Base-by-base conservation (phyloP, 2,329 filamentous ascomycete species). In the Lecanosticta acicola region DNA sequence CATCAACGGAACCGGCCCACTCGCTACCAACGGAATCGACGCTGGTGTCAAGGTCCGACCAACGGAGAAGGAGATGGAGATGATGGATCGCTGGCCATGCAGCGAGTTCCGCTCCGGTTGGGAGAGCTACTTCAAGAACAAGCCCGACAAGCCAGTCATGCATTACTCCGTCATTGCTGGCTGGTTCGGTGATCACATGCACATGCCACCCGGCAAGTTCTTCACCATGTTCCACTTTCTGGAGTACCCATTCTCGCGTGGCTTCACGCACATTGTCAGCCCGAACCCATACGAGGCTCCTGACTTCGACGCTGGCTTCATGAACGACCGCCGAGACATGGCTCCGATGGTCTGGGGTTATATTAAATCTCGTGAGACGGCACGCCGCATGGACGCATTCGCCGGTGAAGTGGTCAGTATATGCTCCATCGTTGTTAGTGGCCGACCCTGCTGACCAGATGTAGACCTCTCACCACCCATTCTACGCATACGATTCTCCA, bases 311-410 rank as follows among this genome's bases (percentile, higher is more conserved):
- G 59, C 59, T 38, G 59, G 59, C 20, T 90, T 89, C 72, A 88
- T 90, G 85, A 90, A 87, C 59, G 85, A 90, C 67, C 83, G 87
- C 68, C 76, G 85, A 18, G 86, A 90, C 60, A 89, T 90, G 85
- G 84, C 81, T 1, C 84, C 85, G 7, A 87, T 86, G 81, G 84
- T 90, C 4, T 89, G 85, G 85, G 82, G 82, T 3, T 89, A 89
- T 68, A 85, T 88, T 72, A 88, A 88, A 70, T 86, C 82, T 2
- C 82, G 85, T 46, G 85, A 88, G 74, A 89, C 84, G 3, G 85
- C 85, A 1, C 77, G 85, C 3, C 79, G 84, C 53, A 88, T 88
- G 85, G 77, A 83, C 19, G 80, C 84, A 0, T 89, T 87, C 54
- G 84, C 84, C 1, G 85, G 85, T 49, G 85, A 90, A 63, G 84